These are phyloP conservation scores for Macrocybe gigantea DNA, from an alignment of 768 basidiomycete species.

Conservation along the genomic window DNA sequence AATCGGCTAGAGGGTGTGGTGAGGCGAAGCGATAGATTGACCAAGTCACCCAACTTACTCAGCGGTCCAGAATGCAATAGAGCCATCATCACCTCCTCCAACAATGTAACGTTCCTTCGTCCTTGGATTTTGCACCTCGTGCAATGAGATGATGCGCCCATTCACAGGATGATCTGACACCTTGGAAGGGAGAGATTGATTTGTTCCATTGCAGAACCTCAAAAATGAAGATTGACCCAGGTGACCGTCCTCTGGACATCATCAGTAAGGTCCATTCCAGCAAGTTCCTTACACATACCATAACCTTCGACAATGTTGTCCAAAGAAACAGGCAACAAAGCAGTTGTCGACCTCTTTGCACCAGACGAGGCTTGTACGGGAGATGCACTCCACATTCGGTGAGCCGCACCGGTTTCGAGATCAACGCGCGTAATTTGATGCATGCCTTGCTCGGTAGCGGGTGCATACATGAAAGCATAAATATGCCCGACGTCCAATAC, in stretches of 20 bases:
- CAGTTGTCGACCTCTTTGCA: constrained; percentile 14
- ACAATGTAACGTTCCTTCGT: constrained; percentile 61
- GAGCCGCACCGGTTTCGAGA: not conserved
- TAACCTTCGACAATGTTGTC: constrained; percentile 58
- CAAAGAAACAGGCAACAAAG: constrained; percentile 50
- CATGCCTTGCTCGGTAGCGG: not conserved
- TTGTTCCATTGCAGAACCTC: constrained; percentile 24
- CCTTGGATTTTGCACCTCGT: constrained; percentile 48
- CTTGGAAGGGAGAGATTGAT: constrained; percentile 17
- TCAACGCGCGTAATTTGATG: not conserved
- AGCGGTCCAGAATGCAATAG: constrained; percentile 66
- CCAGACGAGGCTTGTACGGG: too few species aligned
- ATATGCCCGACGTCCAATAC: constrained; percentile 15
- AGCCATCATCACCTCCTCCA: constrained; percentile 76
- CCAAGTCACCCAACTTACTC: constrained; percentile 36
- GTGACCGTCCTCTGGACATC: constrained; percentile 42
- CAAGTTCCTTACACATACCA: constrained; percentile 32
- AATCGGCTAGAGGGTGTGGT: constrained; percentile 41
- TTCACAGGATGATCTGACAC: constrained; percentile 44
- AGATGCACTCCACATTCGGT: constrained; percentile 11
- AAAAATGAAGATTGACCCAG: constrained; percentile 42
- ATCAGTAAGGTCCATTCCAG: constrained; percentile 4
- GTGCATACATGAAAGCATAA: constrained; percentile 15
- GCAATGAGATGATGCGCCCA: constrained; percentile 44
- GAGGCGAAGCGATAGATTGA: not conserved